phyloP scores from a whole-genome alignment of 2,329 filamentous ascomycete genomes.

The Penicillium sp. region DNA sequence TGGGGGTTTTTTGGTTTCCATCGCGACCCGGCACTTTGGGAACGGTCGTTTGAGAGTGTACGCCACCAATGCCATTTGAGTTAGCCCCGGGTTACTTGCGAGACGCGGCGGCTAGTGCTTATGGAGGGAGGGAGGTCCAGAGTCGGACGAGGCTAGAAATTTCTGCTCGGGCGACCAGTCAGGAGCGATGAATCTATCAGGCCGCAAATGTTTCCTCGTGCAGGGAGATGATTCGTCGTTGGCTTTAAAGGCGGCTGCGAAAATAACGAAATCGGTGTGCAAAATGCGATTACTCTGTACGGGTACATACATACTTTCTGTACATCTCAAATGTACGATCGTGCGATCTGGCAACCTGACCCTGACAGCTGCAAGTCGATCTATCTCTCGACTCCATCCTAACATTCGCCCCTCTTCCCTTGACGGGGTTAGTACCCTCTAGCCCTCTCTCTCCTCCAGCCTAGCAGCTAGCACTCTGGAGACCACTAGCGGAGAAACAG shows the following conservation, averaged over 20 bases:
- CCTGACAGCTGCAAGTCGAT: conserved; percentile 2
- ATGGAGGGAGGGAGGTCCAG: background rate
- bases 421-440: too few species aligned
- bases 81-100: background rate
- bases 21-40: conserved; percentile 14
- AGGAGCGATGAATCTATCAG: conserved; percentile 25
- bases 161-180: conserved; percentile 15
- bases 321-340: background rate
- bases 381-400: background rate
- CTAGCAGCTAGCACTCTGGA: background rate
- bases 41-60: conserved; percentile 23
- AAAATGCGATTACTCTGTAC: too few species aligned
- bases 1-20: conserved; percentile 2
- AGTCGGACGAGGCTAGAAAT: conserved; percentile 2
- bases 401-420: background rate
- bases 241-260: conserved; percentile 12
- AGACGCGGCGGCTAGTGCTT: conserved; percentile 2
- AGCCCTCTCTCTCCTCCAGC: too few species aligned
- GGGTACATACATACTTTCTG: too few species aligned
- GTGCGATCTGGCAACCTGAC: background rate
- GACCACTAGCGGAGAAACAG: background rate
- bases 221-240: conserved; percentile 18
- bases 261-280: conserved; percentile 4
- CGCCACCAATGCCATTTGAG: conserved; percentile 13
- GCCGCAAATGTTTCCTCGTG: conserved; percentile 11